phyloP scores from a whole-genome alignment of 2,329 filamentous ascomycete species.

The Trichoderma afroharzianum region DNA sequence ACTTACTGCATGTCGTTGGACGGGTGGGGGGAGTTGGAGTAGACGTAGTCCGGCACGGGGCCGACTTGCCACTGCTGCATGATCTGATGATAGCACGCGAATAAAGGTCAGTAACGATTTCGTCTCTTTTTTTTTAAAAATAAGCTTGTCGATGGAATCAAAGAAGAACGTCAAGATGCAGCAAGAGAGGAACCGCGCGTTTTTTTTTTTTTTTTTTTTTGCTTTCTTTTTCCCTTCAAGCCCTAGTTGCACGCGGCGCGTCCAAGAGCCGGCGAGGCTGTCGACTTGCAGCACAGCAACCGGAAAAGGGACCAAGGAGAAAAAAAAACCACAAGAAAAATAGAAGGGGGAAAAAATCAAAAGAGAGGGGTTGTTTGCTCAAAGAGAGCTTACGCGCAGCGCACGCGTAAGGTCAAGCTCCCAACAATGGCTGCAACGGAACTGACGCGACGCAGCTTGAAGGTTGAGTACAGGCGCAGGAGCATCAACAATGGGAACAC shows the following conservation, averaged over 20 bases:
- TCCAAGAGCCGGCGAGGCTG: background rate
- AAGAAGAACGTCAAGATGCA: slow-evolving; percentile 16
- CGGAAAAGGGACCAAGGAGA: background rate
- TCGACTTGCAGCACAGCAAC: background rate
- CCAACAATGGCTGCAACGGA: slow-evolving; percentile 15
- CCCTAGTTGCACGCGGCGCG: slow-evolving; percentile 7
- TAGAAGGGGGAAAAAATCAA: background rate
- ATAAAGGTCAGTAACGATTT: slow-evolving; percentile 23
- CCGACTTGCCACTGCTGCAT: slow-evolving; percentile 62
- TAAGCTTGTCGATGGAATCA: background rate
- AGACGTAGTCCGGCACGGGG: slow-evolving; percentile 58
- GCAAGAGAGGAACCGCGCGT: background rate
- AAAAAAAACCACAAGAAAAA: background rate
- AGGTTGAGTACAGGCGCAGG: slow-evolving; percentile 2
- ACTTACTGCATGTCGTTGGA: slow-evolving; percentile 59
- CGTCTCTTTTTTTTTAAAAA: slow-evolving; percentile 12
- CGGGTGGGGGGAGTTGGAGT: slow-evolving; percentile 51
- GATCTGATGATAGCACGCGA: slow-evolving; percentile 37
- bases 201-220: background rate
- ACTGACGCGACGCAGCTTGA: slow-evolving; percentile 17
- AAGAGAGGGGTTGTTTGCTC: slow-evolving; percentile 16
- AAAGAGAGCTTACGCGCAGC: slow-evolving; percentile 13
- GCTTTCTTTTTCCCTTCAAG: background rate
- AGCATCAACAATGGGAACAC: slow-evolving; percentile 11
- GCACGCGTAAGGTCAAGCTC: slow-evolving; percentile 17